These are phyloP conservation scores for Kregervanrija fluxuum DNA, from an alignment of 805 yeast genomes.

Conservation along the genomic window DNA sequence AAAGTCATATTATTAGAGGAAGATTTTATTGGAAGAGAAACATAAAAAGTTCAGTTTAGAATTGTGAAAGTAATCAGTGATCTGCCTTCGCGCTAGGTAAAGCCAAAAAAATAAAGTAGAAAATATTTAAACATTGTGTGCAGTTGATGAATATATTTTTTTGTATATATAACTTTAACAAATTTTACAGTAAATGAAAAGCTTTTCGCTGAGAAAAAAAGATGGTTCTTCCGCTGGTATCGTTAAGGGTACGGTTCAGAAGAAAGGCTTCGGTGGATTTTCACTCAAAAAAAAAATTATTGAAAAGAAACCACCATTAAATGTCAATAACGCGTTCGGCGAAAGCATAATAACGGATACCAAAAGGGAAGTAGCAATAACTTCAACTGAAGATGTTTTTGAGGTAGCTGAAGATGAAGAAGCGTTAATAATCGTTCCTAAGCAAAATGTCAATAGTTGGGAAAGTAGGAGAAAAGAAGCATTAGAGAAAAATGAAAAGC, in stretches of 20 bases:
- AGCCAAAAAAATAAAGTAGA: too few relatives aligned
- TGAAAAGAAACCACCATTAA: too few relatives aligned
- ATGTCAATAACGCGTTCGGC: too few relatives aligned
- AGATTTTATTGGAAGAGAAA: too few relatives aligned
- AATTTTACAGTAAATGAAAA: too few relatives aligned
- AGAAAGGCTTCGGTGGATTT: constrained; percentile 24
- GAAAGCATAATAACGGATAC: constrained; percentile 2
- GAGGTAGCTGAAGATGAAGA: constrained; percentile 7
- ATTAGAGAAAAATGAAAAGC: constrained; percentile 2
- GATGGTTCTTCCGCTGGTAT: not conserved
- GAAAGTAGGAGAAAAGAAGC: constrained; percentile 13
- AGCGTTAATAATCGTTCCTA: constrained; percentile 17
- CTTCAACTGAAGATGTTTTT: constrained; percentile 17
- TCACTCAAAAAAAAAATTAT: constrained; percentile 21
- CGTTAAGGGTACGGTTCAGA: constrained; percentile 11
- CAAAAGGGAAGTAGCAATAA: constrained; percentile 19
- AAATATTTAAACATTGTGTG: too few relatives aligned
- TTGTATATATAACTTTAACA: too few relatives aligned
- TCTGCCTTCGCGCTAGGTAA: too few relatives aligned
- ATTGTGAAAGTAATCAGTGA: too few relatives aligned
- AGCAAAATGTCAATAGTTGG: constrained; percentile 16
- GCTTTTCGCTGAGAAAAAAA: constrained; percentile 12
- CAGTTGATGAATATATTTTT: too few relatives aligned
- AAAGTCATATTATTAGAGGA: too few relatives aligned
- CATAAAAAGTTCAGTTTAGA: too few relatives aligned